Evolutionary conservation across 208 protist genomes (phyloP), one percentile per base, ranked within the genome.

Genomic region (Acanthamoeba royreba): DNA sequence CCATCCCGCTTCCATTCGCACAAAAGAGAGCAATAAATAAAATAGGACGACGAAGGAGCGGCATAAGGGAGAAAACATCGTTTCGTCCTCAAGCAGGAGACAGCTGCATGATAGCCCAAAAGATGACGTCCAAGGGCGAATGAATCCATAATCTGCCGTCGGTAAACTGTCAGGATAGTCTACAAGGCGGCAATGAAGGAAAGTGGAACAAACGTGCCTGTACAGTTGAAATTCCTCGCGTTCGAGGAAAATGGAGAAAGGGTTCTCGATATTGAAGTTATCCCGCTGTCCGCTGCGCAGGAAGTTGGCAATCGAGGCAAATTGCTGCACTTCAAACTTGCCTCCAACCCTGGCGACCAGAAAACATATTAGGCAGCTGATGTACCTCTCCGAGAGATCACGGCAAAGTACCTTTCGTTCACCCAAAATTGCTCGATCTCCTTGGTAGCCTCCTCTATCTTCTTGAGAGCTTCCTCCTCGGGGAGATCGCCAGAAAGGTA

Each of bases 61-160:
- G 49, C 49, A 58, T n/a, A n/a, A n/a, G n/a, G n/a, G n/a, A n/a
- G 49, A 58, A 58, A 58, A 58, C 49, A 58, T 22, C 49, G 22
- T 58, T 58, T 58, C 66, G 66, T 79, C 66, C 13, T n/a, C n/a
- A 79, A 17, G 66, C 66, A 79, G 66, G n/a, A n/a, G n/a, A 43
- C 11, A 79, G 66, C 66, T 79, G 66, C n/a, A 79, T 19, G n/a
- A 79, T 79, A n/a, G 66, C 66, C 66, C 66, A 79, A n/a, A 79
- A 33, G 66, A 79, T 79, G 66, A 79, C 66, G 66, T 79, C 66
- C n/a, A 79, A n/a, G n/a, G 66, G 66, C 66, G 66, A 79, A 79
- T 79, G 66, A n/a, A 79, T 79, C 66, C 66, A 79, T 17, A 79
- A n/a, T 79, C 66, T 79, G 66, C 15, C 49, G 49, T 13, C 13